These are phyloP conservation scores for Xylaria flabelliformis DNA, from an alignment of 495 filamentous ascomycete species.

Conservation along the genomic window DNA sequence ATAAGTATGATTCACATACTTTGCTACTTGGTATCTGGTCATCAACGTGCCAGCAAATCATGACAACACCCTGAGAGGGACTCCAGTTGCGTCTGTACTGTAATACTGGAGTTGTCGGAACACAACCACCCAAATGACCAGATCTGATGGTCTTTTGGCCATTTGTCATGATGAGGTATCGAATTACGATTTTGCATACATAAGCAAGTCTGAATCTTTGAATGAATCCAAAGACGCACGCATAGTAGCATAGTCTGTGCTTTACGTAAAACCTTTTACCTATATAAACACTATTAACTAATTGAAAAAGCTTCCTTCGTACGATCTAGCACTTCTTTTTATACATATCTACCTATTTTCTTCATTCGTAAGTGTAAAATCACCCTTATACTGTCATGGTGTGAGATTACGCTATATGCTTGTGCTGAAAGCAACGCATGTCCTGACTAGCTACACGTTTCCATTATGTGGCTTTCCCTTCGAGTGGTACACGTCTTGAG, in stretches of 20 bases:
- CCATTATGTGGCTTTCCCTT: not conserved
- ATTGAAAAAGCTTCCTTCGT: not conserved
- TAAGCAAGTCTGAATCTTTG: no score
- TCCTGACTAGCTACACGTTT: not conserved
- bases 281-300: not conserved
- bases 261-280: not conserved
- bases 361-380: not conserved
- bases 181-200: not conserved
- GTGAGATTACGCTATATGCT: not conserved
- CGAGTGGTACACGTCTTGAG: not conserved
- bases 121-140: not conserved
- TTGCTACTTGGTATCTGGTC: no score
- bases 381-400: not conserved
- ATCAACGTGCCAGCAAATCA: not conserved
- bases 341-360: not conserved
- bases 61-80: not conserved
- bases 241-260: not conserved
- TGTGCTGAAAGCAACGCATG: not conserved
- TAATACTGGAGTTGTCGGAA: not conserved
- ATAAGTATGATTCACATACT: not conserved
- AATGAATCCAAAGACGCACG: not conserved
- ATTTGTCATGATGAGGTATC: not conserved
- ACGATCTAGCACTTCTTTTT: not conserved
- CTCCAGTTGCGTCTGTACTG: not conserved
- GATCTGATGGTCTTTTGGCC: not conserved